Percentiles rank a stretch among this genome's conserved stretches.
phyloP scores from a whole-genome alignment of 169 alveolate species.

The Plasmodium gallinaceum region DNA sequence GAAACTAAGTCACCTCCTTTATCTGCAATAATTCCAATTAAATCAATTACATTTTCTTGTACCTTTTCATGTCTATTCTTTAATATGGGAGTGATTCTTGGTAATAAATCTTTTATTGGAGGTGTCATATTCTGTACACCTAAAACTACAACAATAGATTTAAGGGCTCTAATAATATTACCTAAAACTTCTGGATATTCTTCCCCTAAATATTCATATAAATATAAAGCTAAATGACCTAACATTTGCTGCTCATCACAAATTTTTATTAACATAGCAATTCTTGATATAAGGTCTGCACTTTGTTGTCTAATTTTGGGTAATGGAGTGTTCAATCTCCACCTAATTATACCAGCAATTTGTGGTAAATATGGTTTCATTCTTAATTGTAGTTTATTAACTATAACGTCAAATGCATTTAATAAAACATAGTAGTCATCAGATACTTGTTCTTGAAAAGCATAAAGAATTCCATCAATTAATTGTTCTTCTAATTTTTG shows the following conservation, averaged over 20 bases:
- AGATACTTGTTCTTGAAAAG: constrained; percentile 97
- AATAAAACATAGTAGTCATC: constrained; percentile 96
- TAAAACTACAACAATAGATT: constrained; percentile 98
- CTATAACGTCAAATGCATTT: constrained; percentile 97
- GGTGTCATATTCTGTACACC: constrained; percentile 99
- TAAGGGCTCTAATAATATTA: constrained; percentile 97
- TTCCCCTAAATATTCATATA: constrained; percentile 99
- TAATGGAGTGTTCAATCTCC: constrained; percentile 96
- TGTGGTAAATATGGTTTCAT: constrained; percentile 97
- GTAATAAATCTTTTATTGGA: constrained; percentile 99
- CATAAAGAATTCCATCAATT: constrained; percentile 98
- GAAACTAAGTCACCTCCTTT: constrained; percentile 99
- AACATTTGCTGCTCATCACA: constrained; percentile 98
- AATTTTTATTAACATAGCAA: constrained; percentile 96
- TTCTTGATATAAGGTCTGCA: constrained; percentile 97
- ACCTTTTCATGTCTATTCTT: constrained; percentile 99
- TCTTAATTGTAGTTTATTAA: constrained; percentile 96
- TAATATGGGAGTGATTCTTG: constrained; percentile 99
- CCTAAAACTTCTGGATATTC: constrained; percentile 99
- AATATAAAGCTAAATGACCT: constrained; percentile 97
- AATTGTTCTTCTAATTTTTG: constrained; percentile 96
- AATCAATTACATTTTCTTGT: constrained; percentile 96
- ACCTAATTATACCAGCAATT: constrained; percentile 97
- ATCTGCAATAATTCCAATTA: constrained; percentile 99
- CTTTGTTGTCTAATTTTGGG: constrained; percentile 99